Base-by-base conservation (phyloP, 345 rosid genomes). In the Mallotus nudiflorus region DNA sequence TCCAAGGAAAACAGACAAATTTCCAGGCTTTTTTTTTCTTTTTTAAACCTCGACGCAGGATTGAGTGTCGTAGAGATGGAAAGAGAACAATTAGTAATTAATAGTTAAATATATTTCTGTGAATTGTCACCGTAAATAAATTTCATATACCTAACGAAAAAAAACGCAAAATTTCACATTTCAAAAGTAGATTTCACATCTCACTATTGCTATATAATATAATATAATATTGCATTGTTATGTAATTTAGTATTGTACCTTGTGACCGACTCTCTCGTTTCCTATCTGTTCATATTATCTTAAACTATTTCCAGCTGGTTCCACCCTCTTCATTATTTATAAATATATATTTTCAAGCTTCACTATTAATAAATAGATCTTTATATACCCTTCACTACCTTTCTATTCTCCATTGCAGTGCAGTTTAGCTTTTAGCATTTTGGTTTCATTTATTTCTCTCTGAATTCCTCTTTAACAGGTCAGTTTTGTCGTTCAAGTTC, bases 391-490 rank as follows among this genome's bases (percentile, higher is more conserved):
- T 58, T 67, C 55, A 6, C 35, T 45, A 22, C 53, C 58, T 50
- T 25, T 69, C 63, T 40, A 44, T 62, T 66, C 56, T 57, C 58
- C 48, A 42, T 78, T 29, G 25, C 70, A 51, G 56, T n/a, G n/a
- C n/a, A 28, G 16, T 27, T 70, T 22, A 3, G 29, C 19, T 12
- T 52, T 61, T 61, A 44, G 12, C 44, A 65, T 24, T 57, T 33
- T 6, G 46, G 27, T 62, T 4, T 69, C 45, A 28, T 68, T 75
- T 48, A 28, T 68, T 75, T 48, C 71, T 73, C 75, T 82, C 78
- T 78, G 69, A 80, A 78, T 77, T 82, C 73, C 82, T 71, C 79
- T 48, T 61, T 49, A 37, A 65, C 75, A 75, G 88, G 82, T 82
- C 37, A 67, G 79, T 66, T 4, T n/a, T 42, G 53, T 66, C 51